Percentiles rank a stretch among this genome's conserved stretches.
Conservation (phyloP, 352 stramenopile genomes). For the Ochromonadaceae sp. region DNA sequence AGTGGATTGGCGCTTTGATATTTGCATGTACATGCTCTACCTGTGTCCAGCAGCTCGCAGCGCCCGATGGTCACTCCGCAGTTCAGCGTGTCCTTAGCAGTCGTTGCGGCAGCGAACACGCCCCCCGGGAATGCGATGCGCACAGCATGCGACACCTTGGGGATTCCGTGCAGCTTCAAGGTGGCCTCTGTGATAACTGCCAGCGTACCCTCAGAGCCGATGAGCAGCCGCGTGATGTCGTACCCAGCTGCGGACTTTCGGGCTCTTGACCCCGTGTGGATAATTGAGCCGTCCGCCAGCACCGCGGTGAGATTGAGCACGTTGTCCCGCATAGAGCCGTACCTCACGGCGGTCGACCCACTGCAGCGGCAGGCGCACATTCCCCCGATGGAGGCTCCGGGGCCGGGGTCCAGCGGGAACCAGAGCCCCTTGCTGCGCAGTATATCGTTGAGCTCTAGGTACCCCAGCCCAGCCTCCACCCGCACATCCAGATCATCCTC, state of each 20-base stretch:
- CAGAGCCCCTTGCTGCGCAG: conserved; percentile 65
- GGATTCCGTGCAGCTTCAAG: conserved; percentile 54
- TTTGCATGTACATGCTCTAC: too few species aligned
- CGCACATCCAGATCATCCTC: conserved; percentile 55
- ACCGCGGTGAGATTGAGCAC: conserved; percentile 79
- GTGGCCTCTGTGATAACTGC: conserved; percentile 84
- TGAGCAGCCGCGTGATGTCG: conserved; percentile 81
- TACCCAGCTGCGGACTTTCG: conserved; percentile 92
- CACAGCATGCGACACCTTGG: conserved; percentile 23
- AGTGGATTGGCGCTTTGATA: too few species aligned
- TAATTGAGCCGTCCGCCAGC: conserved; percentile 61
- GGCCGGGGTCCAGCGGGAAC: conserved; percentile 91
- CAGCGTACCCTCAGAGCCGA: conserved; percentile 84
- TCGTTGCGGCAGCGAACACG: conserved; percentile 53
- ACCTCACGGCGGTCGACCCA: conserved; percentile 64
- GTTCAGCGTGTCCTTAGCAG: conserved; percentile 29
- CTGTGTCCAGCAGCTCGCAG: conserved; percentile 56
- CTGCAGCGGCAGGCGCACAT: conserved; percentile 79
- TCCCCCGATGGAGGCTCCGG: conserved; percentile 84
- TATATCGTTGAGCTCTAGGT: conserved; percentile 68
- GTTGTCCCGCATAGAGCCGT: conserved; percentile 89
- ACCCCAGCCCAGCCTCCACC: conserved; percentile 80
- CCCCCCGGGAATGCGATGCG: conserved; percentile 63
- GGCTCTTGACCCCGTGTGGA: conserved; percentile 67
- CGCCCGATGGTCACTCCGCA: conserved; percentile 38